Conservation (phyloP, 805 yeast genomes). For the Dipodascopsis uninucleata region DNA sequence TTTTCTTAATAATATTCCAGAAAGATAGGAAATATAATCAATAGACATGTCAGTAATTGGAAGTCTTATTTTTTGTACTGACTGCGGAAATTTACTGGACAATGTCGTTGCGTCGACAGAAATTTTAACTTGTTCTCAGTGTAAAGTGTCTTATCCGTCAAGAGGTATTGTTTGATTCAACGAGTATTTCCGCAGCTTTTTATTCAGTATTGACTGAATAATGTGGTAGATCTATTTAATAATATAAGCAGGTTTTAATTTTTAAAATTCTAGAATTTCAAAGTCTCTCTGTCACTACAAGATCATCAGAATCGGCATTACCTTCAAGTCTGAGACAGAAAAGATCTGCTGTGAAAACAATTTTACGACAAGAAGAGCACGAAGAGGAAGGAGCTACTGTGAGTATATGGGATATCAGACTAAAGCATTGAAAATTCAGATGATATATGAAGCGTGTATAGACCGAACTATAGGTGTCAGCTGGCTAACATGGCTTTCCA, state of each 20-base stretch:
- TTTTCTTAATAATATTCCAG: too few species aligned
- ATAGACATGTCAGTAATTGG: conserved; percentile 85
- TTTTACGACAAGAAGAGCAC: conserved; percentile 54
- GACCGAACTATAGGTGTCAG: too few species aligned
- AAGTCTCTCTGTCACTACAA: conserved; percentile 79
- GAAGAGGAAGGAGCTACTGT: conserved; percentile 87
- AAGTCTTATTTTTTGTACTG: conserved; percentile 85
- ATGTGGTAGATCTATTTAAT: background rate
- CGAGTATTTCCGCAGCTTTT: background rate
- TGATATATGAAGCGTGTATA: background rate
- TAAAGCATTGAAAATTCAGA: conserved; percentile 2
- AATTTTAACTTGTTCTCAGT: conserved; percentile 55
- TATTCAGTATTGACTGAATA: background rate
- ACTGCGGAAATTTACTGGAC: conserved; percentile 88
- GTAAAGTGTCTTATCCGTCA: conserved; percentile 44
- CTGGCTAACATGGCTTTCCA: too few species aligned
- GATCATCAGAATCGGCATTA: conserved; percentile 87
- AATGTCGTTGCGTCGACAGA: conserved; percentile 49
- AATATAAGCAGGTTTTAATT: background rate
- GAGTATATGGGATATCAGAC: conserved; percentile 8
- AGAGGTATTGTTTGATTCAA: conserved; percentile 33
- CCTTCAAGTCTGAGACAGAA: conserved; percentile 80
- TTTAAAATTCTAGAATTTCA: conserved; percentile 48
- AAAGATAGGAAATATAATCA: background rate
- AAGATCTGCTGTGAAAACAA: conserved; percentile 85